A percentile compares a stretch with the other conserved stretches of the same genome.
phyloP scores from a whole-genome alignment of 2,329 filamentous ascomycete species.

The Tolypocladium nubicola region DNA sequence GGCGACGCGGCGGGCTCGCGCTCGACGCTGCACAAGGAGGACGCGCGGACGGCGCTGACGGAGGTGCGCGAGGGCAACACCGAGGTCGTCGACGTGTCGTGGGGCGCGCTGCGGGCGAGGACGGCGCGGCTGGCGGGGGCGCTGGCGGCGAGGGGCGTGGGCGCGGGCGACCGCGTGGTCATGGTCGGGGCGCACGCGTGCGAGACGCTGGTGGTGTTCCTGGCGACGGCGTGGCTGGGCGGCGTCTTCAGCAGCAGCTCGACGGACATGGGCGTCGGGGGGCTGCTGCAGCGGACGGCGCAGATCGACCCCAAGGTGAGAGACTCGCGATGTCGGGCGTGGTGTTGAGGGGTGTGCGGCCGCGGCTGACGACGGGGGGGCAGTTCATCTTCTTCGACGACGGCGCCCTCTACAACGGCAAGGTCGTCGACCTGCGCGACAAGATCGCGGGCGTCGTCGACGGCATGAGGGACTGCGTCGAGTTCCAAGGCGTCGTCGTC shows the following conservation, averaged over 20 bases:
- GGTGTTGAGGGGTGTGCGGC: background rate
- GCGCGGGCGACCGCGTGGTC: constrained; percentile 63
- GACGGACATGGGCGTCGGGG: constrained; percentile 76
- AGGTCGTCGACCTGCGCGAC: constrained; percentile 55
- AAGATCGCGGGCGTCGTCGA: constrained; percentile 64
- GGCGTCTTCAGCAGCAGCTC: constrained; percentile 66
- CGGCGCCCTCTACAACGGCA: constrained; percentile 68
- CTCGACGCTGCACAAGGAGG: constrained; percentile 54
- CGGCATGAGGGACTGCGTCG: constrained; percentile 49
- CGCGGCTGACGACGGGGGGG: too few species aligned
- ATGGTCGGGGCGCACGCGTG: constrained; percentile 66
- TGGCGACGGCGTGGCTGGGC: constrained; percentile 60
- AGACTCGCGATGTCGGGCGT: background rate
- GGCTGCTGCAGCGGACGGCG: constrained; percentile 61
- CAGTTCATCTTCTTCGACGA: constrained; percentile 77
- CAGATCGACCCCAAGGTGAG: constrained; percentile 61
- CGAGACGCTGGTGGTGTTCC: constrained; percentile 61
- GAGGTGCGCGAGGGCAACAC: constrained; percentile 60
- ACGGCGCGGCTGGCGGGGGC: constrained; percentile 54
- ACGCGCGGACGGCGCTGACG: constrained; percentile 58
- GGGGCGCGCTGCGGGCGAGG: constrained; percentile 51
- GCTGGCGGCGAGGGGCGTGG: constrained; percentile 54
- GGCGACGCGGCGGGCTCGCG: constrained; percentile 29
- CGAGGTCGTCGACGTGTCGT: constrained; percentile 49
- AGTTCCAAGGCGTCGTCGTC: constrained; percentile 54